Conservation (phyloP, 306 rosid genomes). For the Carpinus fangiana region DNA sequence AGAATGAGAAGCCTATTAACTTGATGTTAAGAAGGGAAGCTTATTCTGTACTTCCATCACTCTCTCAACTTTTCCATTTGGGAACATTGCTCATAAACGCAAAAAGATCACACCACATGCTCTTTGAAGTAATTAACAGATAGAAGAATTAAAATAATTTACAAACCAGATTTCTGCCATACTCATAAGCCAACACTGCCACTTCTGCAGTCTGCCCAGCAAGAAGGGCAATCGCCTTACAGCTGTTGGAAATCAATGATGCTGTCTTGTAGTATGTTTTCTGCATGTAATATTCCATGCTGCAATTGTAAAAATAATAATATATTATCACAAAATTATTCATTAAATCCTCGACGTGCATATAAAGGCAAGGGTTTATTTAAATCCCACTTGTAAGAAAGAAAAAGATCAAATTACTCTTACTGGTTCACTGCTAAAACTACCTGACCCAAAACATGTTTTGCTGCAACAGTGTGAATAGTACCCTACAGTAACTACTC, state of each 20-base stretch:
- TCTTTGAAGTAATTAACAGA: not conserved
- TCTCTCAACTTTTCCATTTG: not conserved
- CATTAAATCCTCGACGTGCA: not conserved
- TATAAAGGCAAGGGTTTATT: not conserved
- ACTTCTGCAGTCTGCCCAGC: constrained; percentile 93
- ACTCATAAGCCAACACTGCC: constrained; percentile 77
- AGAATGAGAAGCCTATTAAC: not conserved
- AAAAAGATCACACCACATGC: constrained; percentile 18
- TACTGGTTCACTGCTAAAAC: not conserved
- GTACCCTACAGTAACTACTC: not conserved
- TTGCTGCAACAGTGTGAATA: not conserved
- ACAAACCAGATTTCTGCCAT: constrained; percentile 96
- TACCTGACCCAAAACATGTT: not conserved
- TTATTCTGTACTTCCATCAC: not conserved
- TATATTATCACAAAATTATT: not conserved
- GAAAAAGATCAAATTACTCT: not conserved
- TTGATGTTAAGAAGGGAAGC: not conserved
- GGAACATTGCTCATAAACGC: constrained; percentile 3
- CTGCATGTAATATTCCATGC: constrained; percentile 92
- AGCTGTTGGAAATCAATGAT: constrained; percentile 89
- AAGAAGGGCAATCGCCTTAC: constrained; percentile 95
- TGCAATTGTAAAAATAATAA: constrained; percentile 37
- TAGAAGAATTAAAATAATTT: constrained; percentile 27
- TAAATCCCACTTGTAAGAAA: not conserved
- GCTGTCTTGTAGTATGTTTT: constrained; percentile 96